Percentiles rank a stretch among this genome's conserved stretches.
phyloP scores from a whole-genome alignment of 2,329 filamentous ascomycete species.

The Aureobasidium sp. region DNA sequence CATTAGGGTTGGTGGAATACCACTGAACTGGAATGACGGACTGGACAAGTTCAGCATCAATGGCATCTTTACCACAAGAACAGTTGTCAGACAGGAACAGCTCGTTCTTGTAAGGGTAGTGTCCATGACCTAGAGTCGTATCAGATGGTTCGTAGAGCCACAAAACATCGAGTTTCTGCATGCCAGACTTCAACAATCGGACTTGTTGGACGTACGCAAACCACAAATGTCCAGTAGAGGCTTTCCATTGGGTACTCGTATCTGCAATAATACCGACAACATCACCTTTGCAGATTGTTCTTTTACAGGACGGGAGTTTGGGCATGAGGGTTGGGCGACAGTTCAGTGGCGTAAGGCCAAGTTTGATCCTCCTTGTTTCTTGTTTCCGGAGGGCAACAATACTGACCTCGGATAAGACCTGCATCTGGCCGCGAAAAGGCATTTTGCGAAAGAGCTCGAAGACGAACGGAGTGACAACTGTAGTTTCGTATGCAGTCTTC shows the following conservation, averaged over 20 bases:
- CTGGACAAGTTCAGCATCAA: conserved; percentile 51
- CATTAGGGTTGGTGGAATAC: conserved; percentile 47
- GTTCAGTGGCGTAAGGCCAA: conserved; percentile 24
- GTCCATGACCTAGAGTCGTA: conserved; percentile 60
- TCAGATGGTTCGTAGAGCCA: conserved; percentile 70
- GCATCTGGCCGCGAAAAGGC: conserved; percentile 50
- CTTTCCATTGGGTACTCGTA: conserved; percentile 51
- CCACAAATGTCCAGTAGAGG: conserved; percentile 50
- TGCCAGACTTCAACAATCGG: conserved; percentile 31
- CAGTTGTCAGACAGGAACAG: conserved; percentile 72
- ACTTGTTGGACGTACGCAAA: conserved; percentile 62
- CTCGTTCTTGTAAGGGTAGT: conserved; percentile 65
- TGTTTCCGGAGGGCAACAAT: conserved; percentile 25
- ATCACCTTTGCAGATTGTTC: conserved; percentile 39
- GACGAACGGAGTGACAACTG: conserved; percentile 65
- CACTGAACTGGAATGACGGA: conserved; percentile 51
- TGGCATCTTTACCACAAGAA: conserved; percentile 52
- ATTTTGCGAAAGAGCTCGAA: conserved; percentile 58
- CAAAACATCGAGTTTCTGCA: conserved; percentile 52
- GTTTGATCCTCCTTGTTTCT: background rate
- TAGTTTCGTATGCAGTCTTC: conserved; percentile 31
- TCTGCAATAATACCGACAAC: conserved; percentile 43
- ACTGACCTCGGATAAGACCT: conserved; percentile 22
- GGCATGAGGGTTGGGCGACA: background rate
- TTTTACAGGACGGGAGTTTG: no score